Percentiles rank a stretch among this genome's conserved stretches.
These are phyloP conservation scores for Penicillium cosmopolitanum DNA, from an alignment of 495 filamentous ascomycete genomes.

Conservation along the genomic window DNA sequence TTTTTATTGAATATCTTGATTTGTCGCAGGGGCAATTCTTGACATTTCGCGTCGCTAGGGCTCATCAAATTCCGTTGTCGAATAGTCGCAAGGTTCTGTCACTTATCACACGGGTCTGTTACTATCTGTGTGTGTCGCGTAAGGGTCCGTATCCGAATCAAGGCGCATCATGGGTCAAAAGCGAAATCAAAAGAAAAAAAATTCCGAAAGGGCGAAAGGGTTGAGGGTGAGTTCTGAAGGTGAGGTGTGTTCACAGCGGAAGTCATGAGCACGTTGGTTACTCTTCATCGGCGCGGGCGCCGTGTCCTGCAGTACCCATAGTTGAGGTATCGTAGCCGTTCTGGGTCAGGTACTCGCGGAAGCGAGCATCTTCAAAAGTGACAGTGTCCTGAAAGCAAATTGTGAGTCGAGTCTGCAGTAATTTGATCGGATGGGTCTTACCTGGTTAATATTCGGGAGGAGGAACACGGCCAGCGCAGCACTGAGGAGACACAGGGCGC, in stretches of 20 bases:
- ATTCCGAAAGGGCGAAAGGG: neutral
- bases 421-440: constrained; percentile 12
- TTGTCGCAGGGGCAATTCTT: constrained; percentile 3
- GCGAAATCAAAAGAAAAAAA: neutral
- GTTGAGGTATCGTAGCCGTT: constrained; percentile 73
- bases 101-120: constrained; percentile 1
- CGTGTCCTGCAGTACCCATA: constrained; percentile 53
- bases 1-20: constrained; percentile 4
- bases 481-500: constrained; percentile 64
- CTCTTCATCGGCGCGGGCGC: constrained; percentile 11
- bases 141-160: constrained; percentile 2
- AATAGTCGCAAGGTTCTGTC: constrained; percentile 14
- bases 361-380: constrained; percentile 66
- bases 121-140: constrained; percentile 16
- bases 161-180: constrained; percentile 2
- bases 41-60: constrained; percentile 19
- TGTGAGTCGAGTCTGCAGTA: neutral
- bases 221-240: neutral
- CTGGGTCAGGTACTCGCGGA: constrained; percentile 66
- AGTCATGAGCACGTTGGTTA: constrained; percentile 2
- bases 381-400: constrained; percentile 60
- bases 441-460: constrained; percentile 70
- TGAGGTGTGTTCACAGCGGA: neutral
- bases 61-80: constrained; percentile 2
- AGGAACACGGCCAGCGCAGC: constrained; percentile 60